Conservation (phyloP, 179 eudicot species). For the Amaranthus tricolor region DNA sequence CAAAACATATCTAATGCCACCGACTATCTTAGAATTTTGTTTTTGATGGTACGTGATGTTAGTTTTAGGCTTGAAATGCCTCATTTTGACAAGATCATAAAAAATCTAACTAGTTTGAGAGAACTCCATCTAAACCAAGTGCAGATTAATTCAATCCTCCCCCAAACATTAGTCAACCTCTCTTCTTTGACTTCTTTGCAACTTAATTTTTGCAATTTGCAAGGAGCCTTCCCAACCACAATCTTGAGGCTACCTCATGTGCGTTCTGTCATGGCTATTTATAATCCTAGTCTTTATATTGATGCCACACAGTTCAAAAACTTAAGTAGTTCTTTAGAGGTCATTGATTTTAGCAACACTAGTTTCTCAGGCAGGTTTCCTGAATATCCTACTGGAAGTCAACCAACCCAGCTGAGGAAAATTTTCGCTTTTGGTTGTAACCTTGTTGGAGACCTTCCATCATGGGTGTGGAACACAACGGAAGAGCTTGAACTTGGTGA, state of each 20-base stretch:
- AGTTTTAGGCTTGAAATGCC: not conserved
- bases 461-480: conserved; percentile 9
- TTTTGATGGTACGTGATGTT: not conserved
- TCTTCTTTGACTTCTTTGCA: conserved; percentile 7
- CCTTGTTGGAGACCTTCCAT: conserved; percentile 11
- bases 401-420: not conserved
- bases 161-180: conserved; percentile 3
- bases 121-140: not conserved
- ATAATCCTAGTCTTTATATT: not conserved
- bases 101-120: not conserved
- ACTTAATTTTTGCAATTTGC: not conserved
- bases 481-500: not conserved
- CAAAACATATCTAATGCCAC: not conserved
- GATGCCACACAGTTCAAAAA: not conserved
- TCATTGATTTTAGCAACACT: not conserved
- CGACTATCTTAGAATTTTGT: not conserved
- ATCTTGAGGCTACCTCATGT: conserved; percentile 4
- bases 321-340: not conserved
- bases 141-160: not conserved
- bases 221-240: not conserved
- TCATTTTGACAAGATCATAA: not conserved
- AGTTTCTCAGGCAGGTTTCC: not conserved
- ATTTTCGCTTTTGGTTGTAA: not conserved
- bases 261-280: not conserved
- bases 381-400: not conserved